Evolutionary conservation across 371 early-diverging fungal genomes (phyloP), one percentile per base, ranked within the genome.

Genomic region (Batkoa obscura): DNA sequence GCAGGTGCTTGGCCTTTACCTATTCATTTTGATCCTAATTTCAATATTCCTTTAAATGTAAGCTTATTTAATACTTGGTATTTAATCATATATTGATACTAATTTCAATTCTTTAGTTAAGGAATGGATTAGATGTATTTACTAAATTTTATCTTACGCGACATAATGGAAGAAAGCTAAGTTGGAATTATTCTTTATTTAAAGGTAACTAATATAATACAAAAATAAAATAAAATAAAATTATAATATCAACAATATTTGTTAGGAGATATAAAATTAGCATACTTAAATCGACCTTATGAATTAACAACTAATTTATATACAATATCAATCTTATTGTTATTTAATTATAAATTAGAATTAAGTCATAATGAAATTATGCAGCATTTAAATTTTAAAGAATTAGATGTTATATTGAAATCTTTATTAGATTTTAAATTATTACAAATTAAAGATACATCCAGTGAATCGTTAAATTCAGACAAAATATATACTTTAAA

Each of bases 1-100:
- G 79, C 86, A 2, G 93, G 93, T 45, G 83, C 90, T 1, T 92
- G 93, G 93, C 93, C 93, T 4, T 62, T 90, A 36, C 73, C 78
- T 34, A 75, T 76, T 50, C 67, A 72, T 12, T 71, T 71, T 8
- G 65, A 72, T 36, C 56, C 74, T 8, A 77, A 78, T 17, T 72
- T 84, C 45, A 74, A 73, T 39, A 70, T 86, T 32, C 86, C 86
- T 34, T 62, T 62, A n/a, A 82, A 81, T 65, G 81, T 81, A 69
- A 60, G 49, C 10, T 37, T 5, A 33, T 46, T 15, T 15, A 23
- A 17, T 23, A 45, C 45, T 30, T 30, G 23, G 23, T 23, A 23
- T 23, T 23, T 23, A 23, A 23, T 23, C 23, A 39, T 13, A 6
- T 13, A n/a, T 10, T n/a, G 8, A 15, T 45, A 5, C 8, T 32